Evolutionary conservation across 2,329 filamentous ascomycete species (phyloP).

Genomic region (Blastomyces parvus): DNA sequence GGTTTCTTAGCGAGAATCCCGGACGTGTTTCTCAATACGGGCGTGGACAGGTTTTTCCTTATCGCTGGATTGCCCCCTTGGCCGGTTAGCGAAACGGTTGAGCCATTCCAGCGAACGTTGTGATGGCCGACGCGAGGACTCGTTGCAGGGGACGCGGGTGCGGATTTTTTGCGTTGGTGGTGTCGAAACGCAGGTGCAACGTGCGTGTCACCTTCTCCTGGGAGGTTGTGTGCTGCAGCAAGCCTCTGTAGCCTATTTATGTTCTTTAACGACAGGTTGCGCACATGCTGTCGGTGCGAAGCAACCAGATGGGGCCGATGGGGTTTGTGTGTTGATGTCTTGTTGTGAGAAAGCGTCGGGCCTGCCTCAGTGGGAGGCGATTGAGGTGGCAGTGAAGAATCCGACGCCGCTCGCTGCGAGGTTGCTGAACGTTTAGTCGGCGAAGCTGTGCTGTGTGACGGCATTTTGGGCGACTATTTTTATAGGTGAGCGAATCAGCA

Average conservation of each 20-base stretch:
- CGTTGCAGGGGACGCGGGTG: conserved; percentile 34
- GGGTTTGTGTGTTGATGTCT: conserved; percentile 26
- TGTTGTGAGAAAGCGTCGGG: conserved; percentile 22
- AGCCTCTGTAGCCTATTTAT: conserved; percentile 36
- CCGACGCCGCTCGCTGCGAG: conserved; percentile 11
- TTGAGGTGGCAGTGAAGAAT: conserved; percentile 8
- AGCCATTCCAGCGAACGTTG: conserved; percentile 35
- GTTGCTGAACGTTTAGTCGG: conserved; percentile 15
- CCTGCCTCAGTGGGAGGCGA: conserved; percentile 7
- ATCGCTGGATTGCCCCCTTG: conserved; percentile 30
- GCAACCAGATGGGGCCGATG: conserved; percentile 37
- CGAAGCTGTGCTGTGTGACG: conserved; percentile 12
- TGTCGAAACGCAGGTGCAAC: conserved; percentile 21
- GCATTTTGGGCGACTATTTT: conserved; percentile 10
- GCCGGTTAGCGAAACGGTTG: conserved; percentile 26
- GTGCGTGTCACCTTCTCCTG: conserved; percentile 19
- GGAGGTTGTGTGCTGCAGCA: conserved; percentile 24
- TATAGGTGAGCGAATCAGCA: conserved; percentile 6
- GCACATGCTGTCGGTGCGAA: conserved; percentile 33
- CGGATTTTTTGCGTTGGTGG: conserved; percentile 40
- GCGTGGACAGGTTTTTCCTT: conserved; percentile 39
- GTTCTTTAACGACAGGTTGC: conserved; percentile 38
- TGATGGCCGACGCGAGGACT: conserved; percentile 29
- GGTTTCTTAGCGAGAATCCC: conserved; percentile 33
- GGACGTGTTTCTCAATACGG: conserved; percentile 32